A percentile compares a stretch with the other conserved stretches of the same genome.
phyloP scores from a whole-genome alignment of 306 rosid species.

The Lotus japonicus region DNA sequence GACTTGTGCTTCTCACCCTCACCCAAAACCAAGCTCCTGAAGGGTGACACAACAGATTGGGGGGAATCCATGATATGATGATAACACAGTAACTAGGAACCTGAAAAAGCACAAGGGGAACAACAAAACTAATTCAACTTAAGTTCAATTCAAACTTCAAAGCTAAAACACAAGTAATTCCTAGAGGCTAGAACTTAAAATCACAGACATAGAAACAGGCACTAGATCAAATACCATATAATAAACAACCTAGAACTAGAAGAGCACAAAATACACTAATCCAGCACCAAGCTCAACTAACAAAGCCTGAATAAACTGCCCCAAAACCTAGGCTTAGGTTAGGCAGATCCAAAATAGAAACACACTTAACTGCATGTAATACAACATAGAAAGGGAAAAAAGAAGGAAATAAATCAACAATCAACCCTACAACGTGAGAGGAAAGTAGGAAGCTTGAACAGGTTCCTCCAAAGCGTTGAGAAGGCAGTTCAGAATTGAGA shows the following conservation, averaged over 20 bases:
- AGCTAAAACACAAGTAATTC: slow-evolving; percentile 9
- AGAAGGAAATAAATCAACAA: background rate
- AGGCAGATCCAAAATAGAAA: slow-evolving; percentile 22
- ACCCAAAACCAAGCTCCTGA: slow-evolving; percentile 40
- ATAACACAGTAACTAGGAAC: slow-evolving; percentile 21
- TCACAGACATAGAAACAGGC: background rate
- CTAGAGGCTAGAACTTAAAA: slow-evolving; percentile 1
- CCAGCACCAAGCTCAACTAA: background rate
- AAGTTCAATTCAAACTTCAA: slow-evolving; percentile 3
- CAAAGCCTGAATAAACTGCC: slow-evolving; percentile 1
- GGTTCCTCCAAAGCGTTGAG: slow-evolving; percentile 12
- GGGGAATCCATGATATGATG: slow-evolving; percentile 67
- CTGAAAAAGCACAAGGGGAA: slow-evolving; percentile 36
- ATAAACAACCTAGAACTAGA: background rate
- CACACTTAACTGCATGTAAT: slow-evolving; percentile 6
- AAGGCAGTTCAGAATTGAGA: slow-evolving; percentile 20
- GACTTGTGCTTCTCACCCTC: slow-evolving; percentile 58
- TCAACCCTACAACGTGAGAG: background rate
- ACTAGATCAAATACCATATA: background rate
- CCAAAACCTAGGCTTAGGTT: slow-evolving; percentile 2
- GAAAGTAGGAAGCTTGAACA: slow-evolving; percentile 17
- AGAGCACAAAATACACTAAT: background rate
- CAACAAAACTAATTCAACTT: slow-evolving; percentile 10
- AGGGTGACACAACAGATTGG: slow-evolving; percentile 84
- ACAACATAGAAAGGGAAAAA: background rate